Evolutionary conservation across 208 protist species (phyloP), one percentile per base, ranked within the genome.

Genomic region (Leptomonas seymouri): DNA sequence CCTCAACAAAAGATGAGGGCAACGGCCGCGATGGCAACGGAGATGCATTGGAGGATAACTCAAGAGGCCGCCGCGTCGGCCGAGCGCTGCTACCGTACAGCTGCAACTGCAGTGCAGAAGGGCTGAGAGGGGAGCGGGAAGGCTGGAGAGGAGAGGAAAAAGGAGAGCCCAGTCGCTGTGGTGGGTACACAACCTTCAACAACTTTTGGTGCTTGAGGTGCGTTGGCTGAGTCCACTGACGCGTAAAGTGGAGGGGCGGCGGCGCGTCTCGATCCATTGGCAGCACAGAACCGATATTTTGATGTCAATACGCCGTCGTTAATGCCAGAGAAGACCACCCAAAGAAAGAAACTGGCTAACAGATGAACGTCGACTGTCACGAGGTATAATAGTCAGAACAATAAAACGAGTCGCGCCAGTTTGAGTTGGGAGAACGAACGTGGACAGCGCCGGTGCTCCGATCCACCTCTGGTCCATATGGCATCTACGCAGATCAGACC

Each of bases 151-250:
- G 53, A 8, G 64, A 70, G 8, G 64, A 41, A 20, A 53, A 70
- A 23, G 51, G 21, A n/a, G 64, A 61, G 27, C 7, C 36, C 16
- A 5, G 18, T 16, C 39, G 41, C 12, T n/a, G 51, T 12, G 31
- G 44, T 2, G 44, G 53, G 53, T 70, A 70, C 18, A 11, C 16
- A 18, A 67, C 61, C 1, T 49, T 12, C 1, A 48, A 46, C 30
- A 57, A 36, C 36, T 46, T 57, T 1, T 44, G 48, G 14, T 51
- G 48, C 21, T 55, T 36, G 1, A 57, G 18, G 4, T 45, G 20
- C 4, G 71, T 65, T 8, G 71, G 42, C 55, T 62, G 44, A 11
- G 71, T 77, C 71, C 71, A 77, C 57, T 77, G 71, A 9, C 71
- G 71, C 28, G 71, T 39, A 44, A 71, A 77, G 30, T 21, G 64